Evolutionary conservation across 352 stramenopile species (phyloP).

Genomic region (Phytophthora citricola): DNA sequence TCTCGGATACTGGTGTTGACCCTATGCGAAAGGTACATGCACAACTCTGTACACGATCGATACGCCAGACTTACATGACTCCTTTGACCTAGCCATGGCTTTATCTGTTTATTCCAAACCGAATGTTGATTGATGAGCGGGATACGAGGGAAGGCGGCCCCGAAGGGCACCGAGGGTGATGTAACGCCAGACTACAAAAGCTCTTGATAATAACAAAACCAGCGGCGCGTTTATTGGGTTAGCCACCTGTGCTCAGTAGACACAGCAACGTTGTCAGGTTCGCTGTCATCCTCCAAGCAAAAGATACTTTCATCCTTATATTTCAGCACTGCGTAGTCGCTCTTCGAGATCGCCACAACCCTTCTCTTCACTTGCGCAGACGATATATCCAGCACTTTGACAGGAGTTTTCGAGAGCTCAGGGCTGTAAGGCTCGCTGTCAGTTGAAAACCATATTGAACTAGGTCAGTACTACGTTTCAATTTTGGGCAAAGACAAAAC

Average conservation of each 20-base stretch:
- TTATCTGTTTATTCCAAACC: conserved; percentile 77
- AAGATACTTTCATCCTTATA: conserved; percentile 86
- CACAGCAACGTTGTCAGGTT: conserved; percentile 12
- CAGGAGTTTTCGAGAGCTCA: conserved; percentile 47
- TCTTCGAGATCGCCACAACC: conserved; percentile 73
- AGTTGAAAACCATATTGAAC: not conserved
- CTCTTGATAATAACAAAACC: conserved; percentile 5
- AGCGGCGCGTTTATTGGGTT: conserved; percentile 20
- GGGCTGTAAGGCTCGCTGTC: conserved; percentile 63
- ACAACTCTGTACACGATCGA: not conserved
- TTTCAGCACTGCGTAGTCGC: conserved; percentile 59
- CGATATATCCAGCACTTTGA: conserved; percentile 56
- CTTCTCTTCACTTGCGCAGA: conserved; percentile 70
- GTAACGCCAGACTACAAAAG: not conserved
- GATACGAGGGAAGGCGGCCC: conserved; percentile 5
- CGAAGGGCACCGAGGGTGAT: conserved; percentile 13
- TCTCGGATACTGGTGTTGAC: conserved; percentile 67
- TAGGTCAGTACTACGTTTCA: not conserved
- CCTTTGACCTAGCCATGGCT: conserved; percentile 63
- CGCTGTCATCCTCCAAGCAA: conserved; percentile 53
- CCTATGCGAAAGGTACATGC: conserved; percentile 55
- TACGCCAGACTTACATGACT: not conserved
- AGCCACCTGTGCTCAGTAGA: conserved; percentile 25
- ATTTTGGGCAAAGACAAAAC: not conserved
- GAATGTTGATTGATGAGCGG: conserved; percentile 61